Evolutionary conservation across 1,284 basidiomycete species (phyloP).

Genomic region (Sanguinoderma infundibulare): DNA sequence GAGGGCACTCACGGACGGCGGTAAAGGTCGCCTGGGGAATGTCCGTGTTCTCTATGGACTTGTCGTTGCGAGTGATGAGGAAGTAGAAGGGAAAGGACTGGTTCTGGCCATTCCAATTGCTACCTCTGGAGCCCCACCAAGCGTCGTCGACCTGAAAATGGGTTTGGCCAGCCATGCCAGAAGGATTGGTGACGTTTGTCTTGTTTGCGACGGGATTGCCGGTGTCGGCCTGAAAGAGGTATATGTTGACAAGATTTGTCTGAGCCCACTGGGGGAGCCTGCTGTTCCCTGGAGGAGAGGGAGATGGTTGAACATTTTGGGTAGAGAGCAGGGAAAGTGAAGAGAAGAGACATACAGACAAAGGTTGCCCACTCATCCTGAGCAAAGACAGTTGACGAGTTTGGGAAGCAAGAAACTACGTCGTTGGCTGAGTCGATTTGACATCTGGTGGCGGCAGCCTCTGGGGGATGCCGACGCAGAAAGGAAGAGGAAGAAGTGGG

Average conservation of each 20-base stretch:
- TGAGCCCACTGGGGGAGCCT: constrained; percentile 48
- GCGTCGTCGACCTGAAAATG: constrained; percentile 67
- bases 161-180: constrained; percentile 55
- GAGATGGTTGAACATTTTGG: constrained; percentile 8
- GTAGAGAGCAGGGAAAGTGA: constrained; percentile 5
- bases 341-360: constrained; percentile 63
- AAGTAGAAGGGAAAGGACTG: constrained; percentile 73
- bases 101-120: constrained; percentile 54
- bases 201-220: constrained; percentile 50
- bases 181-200: constrained; percentile 50
- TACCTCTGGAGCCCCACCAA: constrained; percentile 69
- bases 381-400: constrained; percentile 49
- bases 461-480: constrained; percentile 28
- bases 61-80: constrained; percentile 62
- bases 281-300: constrained; percentile 51
- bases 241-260: constrained; percentile 62
- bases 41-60: constrained; percentile 55
- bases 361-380: constrained; percentile 76
- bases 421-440: constrained; percentile 57
- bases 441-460: constrained; percentile 38
- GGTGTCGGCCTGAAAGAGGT: constrained; percentile 71
- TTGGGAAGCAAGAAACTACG: constrained; percentile 75
- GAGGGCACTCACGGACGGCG: constrained; percentile 69
- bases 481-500: constrained; percentile 3
- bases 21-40: constrained; percentile 71